phyloP scores from a whole-genome alignment of 306 rosid species.

The Cucurbita maxima region DNA sequence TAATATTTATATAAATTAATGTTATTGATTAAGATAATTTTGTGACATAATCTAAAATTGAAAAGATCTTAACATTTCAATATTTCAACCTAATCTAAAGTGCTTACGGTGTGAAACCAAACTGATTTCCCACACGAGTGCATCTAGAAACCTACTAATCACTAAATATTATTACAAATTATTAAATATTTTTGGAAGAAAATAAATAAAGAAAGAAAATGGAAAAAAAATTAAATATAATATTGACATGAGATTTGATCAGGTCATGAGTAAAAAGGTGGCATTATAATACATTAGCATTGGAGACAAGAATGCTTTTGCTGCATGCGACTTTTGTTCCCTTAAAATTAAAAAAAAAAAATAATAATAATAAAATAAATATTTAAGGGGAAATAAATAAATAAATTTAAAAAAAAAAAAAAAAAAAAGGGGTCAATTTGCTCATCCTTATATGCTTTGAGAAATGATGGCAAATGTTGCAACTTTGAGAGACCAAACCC shows the following conservation, averaged over 20 bases:
- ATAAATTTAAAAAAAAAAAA: too few relatives aligned
- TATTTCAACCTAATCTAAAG: too few relatives aligned
- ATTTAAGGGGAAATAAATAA: too few relatives aligned
- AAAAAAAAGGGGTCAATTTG: not conserved
- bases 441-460: slow-evolving; percentile 8
- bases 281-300: not conserved
- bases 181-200: not conserved
- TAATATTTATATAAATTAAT: too few relatives aligned
- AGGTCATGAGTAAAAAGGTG: slow-evolving; percentile 2
- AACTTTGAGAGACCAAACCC: slow-evolving; percentile 1
- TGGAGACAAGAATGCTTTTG: slow-evolving; percentile 9
- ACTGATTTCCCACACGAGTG: slow-evolving; percentile 7
- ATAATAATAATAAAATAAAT: too few relatives aligned
- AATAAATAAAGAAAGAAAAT: not conserved
- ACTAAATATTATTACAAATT: not conserved
- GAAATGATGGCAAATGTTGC: slow-evolving; percentile 11
- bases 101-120: not conserved
- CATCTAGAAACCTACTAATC: slow-evolving; percentile 8
- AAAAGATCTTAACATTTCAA: not conserved
- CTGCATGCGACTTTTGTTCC: slow-evolving; percentile 5
- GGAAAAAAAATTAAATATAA: too few relatives aligned
- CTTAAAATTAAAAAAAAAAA: too few relatives aligned
- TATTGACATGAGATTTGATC: not conserved
- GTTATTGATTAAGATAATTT: too few relatives aligned
- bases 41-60: not conserved